Evolutionary conservation across 768 basidiomycete species (phyloP).

Genomic region (Paxillus ammoniavirescens): DNA sequence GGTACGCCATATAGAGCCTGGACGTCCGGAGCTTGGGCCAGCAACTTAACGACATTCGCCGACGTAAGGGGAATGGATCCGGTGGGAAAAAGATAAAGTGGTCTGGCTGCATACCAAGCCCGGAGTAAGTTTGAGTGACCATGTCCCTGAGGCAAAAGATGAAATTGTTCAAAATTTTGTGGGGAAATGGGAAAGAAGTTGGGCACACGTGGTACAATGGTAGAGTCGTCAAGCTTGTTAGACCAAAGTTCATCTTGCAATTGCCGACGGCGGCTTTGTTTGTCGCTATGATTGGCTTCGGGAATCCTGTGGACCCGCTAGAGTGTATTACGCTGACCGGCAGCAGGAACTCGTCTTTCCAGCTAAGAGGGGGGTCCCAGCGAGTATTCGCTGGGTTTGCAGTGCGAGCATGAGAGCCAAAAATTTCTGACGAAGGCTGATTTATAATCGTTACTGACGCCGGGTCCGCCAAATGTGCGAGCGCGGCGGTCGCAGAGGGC

Average conservation of each 20-base stretch:
- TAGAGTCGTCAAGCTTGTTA: conserved; percentile 24
- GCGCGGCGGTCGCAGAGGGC: conserved; percentile 14
- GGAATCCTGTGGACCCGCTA: conserved; percentile 44
- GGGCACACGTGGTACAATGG: conserved; percentile 32
- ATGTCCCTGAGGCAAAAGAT: conserved; percentile 13
- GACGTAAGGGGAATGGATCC: conserved; percentile 45
- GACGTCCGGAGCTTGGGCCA: conserved; percentile 34
- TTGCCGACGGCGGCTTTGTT: conserved; percentile 37
- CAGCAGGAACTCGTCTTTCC: conserved; percentile 19
- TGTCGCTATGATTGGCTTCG: conserved; percentile 41
- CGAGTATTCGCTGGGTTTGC: conserved; percentile 18
- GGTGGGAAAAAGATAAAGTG: conserved; percentile 44
- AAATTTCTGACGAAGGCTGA: conserved; percentile 21
- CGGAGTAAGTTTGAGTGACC: conserved; percentile 34
- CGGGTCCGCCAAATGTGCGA: conserved; percentile 17
- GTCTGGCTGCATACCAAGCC: conserved; percentile 40
- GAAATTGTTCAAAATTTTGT: not conserved
- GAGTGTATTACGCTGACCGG: conserved; percentile 25
- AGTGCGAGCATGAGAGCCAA: conserved; percentile 13
- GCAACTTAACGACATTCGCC: conserved; percentile 39
- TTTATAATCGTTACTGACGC: conserved; percentile 20
- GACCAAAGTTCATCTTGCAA: conserved; percentile 30
- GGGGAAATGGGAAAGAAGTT: not conserved
- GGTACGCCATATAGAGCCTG: conserved; percentile 38
- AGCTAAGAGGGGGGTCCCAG: conserved; percentile 20